Evolutionary conservation across 495 filamentous ascomycete species (phyloP), one percentile per base, ranked within the genome.

Genomic region (Aspergillus asperescens): DNA sequence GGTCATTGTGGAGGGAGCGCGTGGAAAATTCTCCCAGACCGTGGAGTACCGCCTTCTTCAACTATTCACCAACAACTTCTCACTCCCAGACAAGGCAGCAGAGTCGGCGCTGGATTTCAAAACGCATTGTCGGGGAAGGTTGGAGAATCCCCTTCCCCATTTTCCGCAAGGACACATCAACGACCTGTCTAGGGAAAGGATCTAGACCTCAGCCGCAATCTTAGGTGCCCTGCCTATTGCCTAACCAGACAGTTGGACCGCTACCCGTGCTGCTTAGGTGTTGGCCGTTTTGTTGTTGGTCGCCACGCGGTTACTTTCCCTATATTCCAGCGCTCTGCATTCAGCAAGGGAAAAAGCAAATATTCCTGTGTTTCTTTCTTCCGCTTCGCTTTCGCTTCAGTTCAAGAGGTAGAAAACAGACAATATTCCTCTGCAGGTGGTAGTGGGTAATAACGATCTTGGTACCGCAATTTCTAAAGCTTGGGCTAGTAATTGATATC

Each of bases 1-100:
- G 59, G 59, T 56, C 48, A 58, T 62, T 62, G 52, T 51, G 51
- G 35, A 44, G 37, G 39, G 31, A 61, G 59, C 52, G 56, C 59
- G 59, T 62, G 60, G 60, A 62, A 62, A 59, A 56, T 57, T 56
- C 50, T 56, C 54, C 41, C 40, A 27, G 20, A 4, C 10, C n/a
- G 13, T 25, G 23, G 46, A 48, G 37, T 48, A 38, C 41, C 29
- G 39, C 43, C 35, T 52, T 32, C 22, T 34, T 42, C 52, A 44
- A 40, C 40, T 34, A 45, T 44, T 44, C 24, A 47, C 18, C 32
- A 46, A 50, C 39, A 49, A 43, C 54, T 29, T 37, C n/a, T n/a
- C 13, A 12, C 13, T 35, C 34, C 15, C 40, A 6, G 31, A 41
- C 25, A 32, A 31, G 24, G 39, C 29, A 45, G 15, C 8, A 42